phyloP scores from a whole-genome alignment of 148 eudicot genomes.

The Nyssa sinensis region DNA sequence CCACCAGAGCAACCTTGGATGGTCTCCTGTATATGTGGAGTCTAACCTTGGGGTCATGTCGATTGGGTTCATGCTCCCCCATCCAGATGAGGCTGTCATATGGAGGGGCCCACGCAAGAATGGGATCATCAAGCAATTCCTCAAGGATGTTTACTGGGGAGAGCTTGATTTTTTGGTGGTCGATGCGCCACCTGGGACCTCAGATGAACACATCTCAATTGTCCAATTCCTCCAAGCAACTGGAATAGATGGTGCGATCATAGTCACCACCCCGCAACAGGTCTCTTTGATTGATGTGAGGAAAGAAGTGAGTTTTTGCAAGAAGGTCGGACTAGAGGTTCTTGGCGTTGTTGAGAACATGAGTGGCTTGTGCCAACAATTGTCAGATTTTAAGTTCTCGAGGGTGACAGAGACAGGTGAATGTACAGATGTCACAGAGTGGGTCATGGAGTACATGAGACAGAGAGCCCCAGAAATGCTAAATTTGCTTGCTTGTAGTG shows the following conservation, averaged over 20 bases:
- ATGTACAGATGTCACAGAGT: conserved; percentile 59
- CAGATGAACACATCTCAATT: conserved; percentile 84
- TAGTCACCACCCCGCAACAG: conserved; percentile 92
- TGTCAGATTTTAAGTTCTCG: conserved; percentile 55
- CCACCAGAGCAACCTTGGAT: conserved; percentile 91
- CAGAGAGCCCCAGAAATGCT: conserved; percentile 82
- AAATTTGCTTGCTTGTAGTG: conserved; percentile 48
- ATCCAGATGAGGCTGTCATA: conserved; percentile 87
- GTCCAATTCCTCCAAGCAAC: conserved; percentile 76
- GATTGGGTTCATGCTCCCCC: conserved; percentile 89
- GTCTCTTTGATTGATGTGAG: conserved; percentile 84
- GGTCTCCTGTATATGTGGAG: conserved; percentile 94
- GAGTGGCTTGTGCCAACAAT: conserved; percentile 72
- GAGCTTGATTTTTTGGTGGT: conserved; percentile 87
- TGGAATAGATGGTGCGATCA: conserved; percentile 81
- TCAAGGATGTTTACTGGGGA: conserved; percentile 86
- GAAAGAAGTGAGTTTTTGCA: conserved; percentile 86
- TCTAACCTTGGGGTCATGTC: conserved; percentile 98
- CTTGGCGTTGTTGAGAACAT: conserved; percentile 94
- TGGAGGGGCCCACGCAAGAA: conserved; percentile 97
- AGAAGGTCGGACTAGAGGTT: conserved; percentile 70
- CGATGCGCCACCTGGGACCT: conserved; percentile 97
- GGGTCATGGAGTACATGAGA: conserved; percentile 45
- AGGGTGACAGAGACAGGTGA: conserved; percentile 45
- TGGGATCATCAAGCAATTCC: conserved; percentile 79